Evolutionary conservation across 1,284 basidiomycete species (phyloP), one percentile per base, ranked within the genome.

Genomic region (Cryptococcus wingfieldii): DNA sequence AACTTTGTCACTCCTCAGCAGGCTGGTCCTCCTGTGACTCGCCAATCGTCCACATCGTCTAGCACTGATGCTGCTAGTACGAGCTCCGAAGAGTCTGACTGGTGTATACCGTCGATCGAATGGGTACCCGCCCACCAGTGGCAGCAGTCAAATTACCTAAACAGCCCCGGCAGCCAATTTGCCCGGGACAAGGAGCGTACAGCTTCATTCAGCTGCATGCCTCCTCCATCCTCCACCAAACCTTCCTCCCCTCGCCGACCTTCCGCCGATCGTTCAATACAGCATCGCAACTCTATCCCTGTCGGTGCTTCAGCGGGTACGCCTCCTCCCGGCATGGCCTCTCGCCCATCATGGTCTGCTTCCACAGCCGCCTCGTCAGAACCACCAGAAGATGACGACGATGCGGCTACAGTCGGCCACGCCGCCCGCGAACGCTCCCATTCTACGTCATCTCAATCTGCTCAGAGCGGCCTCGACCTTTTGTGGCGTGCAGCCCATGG

Each of bases 11-110:
- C 50, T 4, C 59, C 56, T 37, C 60, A 57, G 38, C 52, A 53
- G 43, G 39, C 49, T 25, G 50, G 51, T 43, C 52, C 52, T 3
- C 16, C 55, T 9, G 55, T 60, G 2, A 51, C 53, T 23, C 61
- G 70, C n/a, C 70, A 70, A 54, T 63, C 62, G 6, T 71, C 69
- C 12, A 68, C 68, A 0, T 62, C 60, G 14, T 61, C 60, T 27
- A 59, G 58, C 7, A 69, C 66, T n/a, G 65, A 68, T 44, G 66
- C 63, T 10, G 63, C 64, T 4, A 70, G 70, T 19, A 72, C 70
- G 0, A 71, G 69, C 9, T 73, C 71, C 0, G 74, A 75, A 42
- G 74, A 75, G 55, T 67, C 65, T 9, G 73, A 75, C 51, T 64
- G 70, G 48, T 71, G 69, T 47, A 60, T 75, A 19, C 71, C 72